Percentiles rank a stretch among this genome's conserved stretches.
These are phyloP conservation scores for Penicillium samsonianum DNA, from an alignment of 495 filamentous ascomycete species.

Conservation along the genomic window DNA sequence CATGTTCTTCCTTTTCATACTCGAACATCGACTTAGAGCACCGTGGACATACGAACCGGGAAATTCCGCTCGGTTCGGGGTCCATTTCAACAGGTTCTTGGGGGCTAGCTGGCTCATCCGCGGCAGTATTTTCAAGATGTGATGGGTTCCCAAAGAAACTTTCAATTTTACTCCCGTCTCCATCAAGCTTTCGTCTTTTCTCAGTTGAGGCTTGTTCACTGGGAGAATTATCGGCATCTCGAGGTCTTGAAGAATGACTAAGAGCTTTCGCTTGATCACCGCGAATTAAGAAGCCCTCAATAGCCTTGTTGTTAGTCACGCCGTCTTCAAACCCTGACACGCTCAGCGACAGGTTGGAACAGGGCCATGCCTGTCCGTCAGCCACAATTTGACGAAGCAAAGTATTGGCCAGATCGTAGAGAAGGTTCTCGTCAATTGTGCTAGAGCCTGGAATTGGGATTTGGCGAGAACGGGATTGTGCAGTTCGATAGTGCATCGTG, in stretches of 20 bases:
- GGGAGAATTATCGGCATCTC: constrained; percentile 9
- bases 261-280: constrained; percentile 69
- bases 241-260: constrained; percentile 21
- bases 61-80: neutral
- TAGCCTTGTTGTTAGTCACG: constrained; percentile 77
- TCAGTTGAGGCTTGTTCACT: constrained; percentile 18
- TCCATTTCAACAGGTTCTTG: neutral
- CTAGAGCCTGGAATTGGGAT: constrained; percentile 76
- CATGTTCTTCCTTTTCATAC: constrained; percentile 70
- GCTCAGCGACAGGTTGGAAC: constrained; percentile 77
- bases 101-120: constrained; percentile 11
- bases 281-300: constrained; percentile 78
- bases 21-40: constrained; percentile 61
- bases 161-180: constrained; percentile 30
- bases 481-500: constrained; percentile 74
- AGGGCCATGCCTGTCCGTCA: constrained; percentile 85
- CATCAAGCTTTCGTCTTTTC: constrained; percentile 40
- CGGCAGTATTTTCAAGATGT: constrained; percentile 10
- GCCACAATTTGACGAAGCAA: constrained; percentile 73
- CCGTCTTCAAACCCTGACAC: constrained; percentile 92
- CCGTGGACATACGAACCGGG: constrained; percentile 54
- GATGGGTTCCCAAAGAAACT: constrained; percentile 37
- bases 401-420: constrained; percentile 75
- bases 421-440: constrained; percentile 65
- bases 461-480: constrained; percentile 70